Conservation (phyloP, 257 asterid species). For the Capsicum baccatum region DNA sequence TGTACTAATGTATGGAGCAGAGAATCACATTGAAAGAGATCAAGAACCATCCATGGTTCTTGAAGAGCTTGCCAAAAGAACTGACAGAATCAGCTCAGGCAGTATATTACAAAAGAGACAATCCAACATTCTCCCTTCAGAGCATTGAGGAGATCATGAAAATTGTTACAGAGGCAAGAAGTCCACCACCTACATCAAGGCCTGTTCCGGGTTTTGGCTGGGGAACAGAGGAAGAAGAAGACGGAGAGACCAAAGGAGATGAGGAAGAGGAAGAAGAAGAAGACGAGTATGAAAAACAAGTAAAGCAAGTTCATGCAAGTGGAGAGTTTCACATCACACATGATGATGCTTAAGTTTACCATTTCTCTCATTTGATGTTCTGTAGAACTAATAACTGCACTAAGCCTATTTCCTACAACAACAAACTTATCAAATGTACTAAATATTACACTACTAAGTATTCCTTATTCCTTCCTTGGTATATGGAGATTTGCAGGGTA, state of each 20-base stretch:
- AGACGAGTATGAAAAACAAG: constrained; percentile 71
- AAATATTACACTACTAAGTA: background rate
- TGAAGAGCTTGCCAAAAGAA: constrained; percentile 72
- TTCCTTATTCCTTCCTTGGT: background rate
- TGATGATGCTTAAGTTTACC: constrained; percentile 27
- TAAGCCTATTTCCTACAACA: background rate
- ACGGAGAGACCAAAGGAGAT: constrained; percentile 27
- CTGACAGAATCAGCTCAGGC: constrained; percentile 65
- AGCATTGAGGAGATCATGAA: constrained; percentile 74
- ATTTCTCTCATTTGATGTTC: background rate
- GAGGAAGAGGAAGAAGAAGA: constrained; percentile 40
- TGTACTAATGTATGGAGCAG: constrained; percentile 36
- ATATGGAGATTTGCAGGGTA: background rate
- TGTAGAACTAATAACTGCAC: constrained; percentile 21
- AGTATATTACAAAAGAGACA: constrained; percentile 53
- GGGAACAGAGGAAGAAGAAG: constrained; percentile 61
- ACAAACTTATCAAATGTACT: background rate
- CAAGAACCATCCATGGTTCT: constrained; percentile 66
- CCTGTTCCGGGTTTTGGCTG: constrained; percentile 52
- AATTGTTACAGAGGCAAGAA: constrained; percentile 66
- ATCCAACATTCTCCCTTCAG: constrained; percentile 66
- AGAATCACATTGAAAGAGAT: constrained; percentile 63
- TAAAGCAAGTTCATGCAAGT: constrained; percentile 74
- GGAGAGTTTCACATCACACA: constrained; percentile 58
- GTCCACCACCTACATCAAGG: constrained; percentile 49